Percentiles rank a stretch among this genome's conserved stretches.
These are phyloP conservation scores for Aspergillus intermedius DNA, from an alignment of 2,329 filamentous ascomycete species.

Conservation along the genomic window DNA sequence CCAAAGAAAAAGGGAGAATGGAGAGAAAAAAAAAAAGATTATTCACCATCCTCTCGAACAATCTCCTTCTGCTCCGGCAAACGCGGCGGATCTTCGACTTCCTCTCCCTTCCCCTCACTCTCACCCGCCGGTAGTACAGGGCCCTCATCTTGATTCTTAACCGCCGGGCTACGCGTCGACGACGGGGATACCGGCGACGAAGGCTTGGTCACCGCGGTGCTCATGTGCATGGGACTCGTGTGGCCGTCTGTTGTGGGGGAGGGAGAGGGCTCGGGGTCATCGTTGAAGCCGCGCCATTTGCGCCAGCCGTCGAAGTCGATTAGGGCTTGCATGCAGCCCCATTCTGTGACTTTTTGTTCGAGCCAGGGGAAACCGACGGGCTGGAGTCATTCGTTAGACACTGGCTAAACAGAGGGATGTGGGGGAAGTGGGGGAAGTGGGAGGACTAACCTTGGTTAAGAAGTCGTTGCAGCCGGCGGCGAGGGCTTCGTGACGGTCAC, in stretches of 20 bases:
- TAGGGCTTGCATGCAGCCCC: conserved; percentile 98
- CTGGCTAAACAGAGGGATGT: background rate
- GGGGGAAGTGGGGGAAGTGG: background rate
- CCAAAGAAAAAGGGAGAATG: background rate
- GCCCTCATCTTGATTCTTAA: background rate
- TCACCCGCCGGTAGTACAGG: background rate
- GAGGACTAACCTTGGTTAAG: conserved; percentile 72
- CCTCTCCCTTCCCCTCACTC: background rate
- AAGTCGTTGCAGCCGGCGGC: conserved; percentile 98
- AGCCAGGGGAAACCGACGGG: conserved; percentile 97
- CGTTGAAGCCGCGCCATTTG: conserved; percentile 81
- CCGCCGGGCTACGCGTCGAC: background rate
- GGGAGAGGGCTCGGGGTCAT: conserved; percentile 17
- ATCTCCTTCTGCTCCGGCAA: background rate
- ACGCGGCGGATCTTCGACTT: background rate
- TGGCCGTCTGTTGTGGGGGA: conserved; percentile 13
- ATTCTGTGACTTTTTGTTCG: conserved; percentile 96
- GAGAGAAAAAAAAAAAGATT: background rate
- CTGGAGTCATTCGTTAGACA: conserved; percentile 40
- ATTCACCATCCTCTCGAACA: background rate
- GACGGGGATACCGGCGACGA: conserved; percentile 1
- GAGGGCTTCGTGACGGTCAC: conserved; percentile 87
- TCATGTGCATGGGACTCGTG: conserved; percentile 23
- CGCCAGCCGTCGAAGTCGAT: conserved; percentile 99
- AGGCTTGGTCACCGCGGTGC: conserved; percentile 4